Percentiles rank a stretch among this genome's conserved stretches.
Conservation (phyloP, 2,329 filamentous ascomycete genomes). For the Bipolaris sorokiniana region DNA sequence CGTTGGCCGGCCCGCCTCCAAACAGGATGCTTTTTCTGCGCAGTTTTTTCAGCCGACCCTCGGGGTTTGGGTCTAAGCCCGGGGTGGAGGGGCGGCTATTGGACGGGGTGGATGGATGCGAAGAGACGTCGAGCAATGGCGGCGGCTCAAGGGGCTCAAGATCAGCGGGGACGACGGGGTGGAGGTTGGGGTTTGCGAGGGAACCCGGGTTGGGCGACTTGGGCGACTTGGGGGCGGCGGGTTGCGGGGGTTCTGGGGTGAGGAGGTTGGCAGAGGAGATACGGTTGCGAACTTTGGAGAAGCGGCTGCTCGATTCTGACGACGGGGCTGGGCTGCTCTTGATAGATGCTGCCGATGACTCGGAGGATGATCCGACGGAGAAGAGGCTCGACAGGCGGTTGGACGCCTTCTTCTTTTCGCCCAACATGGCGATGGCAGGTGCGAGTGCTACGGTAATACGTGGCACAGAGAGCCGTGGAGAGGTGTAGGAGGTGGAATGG, state of each 20-base stretch:
- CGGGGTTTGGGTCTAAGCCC: conserved; percentile 20
- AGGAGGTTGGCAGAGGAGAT: conserved; percentile 41
- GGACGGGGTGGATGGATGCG: conserved; percentile 38
- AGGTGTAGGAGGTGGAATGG: background rate
- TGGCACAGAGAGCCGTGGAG: background rate
- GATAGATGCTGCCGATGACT: conserved; percentile 17
- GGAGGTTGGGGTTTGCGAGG: conserved; percentile 34
- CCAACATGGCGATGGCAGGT: conserved; percentile 24
- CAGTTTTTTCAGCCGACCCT: conserved; percentile 40
- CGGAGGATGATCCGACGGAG: conserved; percentile 30
- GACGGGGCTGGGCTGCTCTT: conserved; percentile 30
- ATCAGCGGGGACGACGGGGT: conserved; percentile 32
- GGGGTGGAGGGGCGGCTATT: conserved; percentile 36
- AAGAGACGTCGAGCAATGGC: conserved; percentile 33
- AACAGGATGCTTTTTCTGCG: conserved; percentile 47
- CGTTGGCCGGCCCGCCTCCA: conserved; percentile 30
- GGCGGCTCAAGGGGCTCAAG: conserved; percentile 40
- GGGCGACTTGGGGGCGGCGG: conserved; percentile 26
- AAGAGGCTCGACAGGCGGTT: conserved; percentile 45
- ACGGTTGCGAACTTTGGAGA: conserved; percentile 43
- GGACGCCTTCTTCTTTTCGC: conserved; percentile 42
- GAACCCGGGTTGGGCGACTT: conserved; percentile 19
- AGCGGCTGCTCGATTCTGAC: conserved; percentile 38
- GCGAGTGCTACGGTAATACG: background rate
- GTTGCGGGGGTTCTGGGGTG: conserved; percentile 36